Evolutionary conservation across 768 basidiomycete genomes (phyloP).

Genomic region (Russula lepida): DNA sequence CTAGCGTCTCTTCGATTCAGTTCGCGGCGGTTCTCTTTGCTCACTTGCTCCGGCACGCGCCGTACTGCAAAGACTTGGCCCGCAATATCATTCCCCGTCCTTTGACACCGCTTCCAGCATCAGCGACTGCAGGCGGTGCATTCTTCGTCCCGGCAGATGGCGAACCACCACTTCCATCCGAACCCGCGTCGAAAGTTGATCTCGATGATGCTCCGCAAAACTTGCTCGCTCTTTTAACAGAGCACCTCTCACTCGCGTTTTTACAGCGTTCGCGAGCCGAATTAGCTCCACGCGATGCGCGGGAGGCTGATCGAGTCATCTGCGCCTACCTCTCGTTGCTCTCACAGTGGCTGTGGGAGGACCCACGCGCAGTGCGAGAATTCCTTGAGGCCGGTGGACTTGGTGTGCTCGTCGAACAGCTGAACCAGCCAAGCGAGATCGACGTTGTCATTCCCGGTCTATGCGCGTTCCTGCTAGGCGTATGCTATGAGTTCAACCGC

Average conservation of each 20-base stretch:
- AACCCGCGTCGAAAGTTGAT: constrained; percentile 28
- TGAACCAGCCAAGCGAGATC: constrained; percentile 80
- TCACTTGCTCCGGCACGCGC: constrained; percentile 63
- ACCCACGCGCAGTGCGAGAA: constrained; percentile 76
- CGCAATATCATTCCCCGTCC: constrained; percentile 51
- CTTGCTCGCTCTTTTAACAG: constrained; percentile 77
- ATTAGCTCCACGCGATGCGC: constrained; percentile 57
- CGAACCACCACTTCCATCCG: constrained; percentile 28
- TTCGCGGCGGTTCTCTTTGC: constrained; percentile 73
- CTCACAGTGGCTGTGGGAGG: constrained; percentile 95
- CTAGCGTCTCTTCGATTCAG: constrained; percentile 55
- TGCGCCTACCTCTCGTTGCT: constrained; percentile 79
- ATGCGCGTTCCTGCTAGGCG: constrained; percentile 83
- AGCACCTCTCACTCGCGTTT: constrained; percentile 83
- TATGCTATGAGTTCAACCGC: constrained; percentile 94
- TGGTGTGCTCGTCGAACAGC: constrained; percentile 86
- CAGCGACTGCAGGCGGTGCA: constrained; percentile 30
- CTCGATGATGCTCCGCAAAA: constrained; percentile 63
- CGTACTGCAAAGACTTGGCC: constrained; percentile 54
- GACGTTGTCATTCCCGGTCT: constrained; percentile 85
- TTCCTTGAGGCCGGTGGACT: constrained; percentile 88
- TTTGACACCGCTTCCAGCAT: constrained; percentile 21
- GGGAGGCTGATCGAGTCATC: constrained; percentile 88
- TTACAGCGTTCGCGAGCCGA: constrained; percentile 64
- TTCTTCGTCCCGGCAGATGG: constrained; percentile 76